These are phyloP conservation scores for Aspergillus campestris DNA, from an alignment of 495 filamentous ascomycete species.

Conservation along the genomic window DNA sequence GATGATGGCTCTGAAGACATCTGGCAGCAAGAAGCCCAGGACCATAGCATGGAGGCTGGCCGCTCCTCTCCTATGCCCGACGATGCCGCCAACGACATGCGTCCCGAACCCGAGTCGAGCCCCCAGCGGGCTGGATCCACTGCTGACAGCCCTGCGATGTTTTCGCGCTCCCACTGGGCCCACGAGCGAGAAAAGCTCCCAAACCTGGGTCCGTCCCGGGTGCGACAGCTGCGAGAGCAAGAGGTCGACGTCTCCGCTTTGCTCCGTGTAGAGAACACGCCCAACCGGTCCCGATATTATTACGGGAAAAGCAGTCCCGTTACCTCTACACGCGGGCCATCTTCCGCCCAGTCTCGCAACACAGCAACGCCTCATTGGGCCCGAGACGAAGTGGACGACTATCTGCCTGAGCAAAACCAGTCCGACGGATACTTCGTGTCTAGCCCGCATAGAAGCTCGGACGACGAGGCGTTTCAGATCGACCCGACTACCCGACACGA, in stretches of 20 bases:
- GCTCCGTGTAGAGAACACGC: constrained; percentile 28
- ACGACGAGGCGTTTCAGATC: constrained; percentile 17
- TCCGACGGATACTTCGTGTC: constrained; percentile 12
- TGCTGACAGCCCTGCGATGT: constrained; percentile 8
- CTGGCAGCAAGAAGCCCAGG: constrained; percentile 38
- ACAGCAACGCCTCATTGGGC: constrained; percentile 1
- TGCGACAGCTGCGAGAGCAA: constrained; percentile 30
- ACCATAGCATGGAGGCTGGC: constrained; percentile 23
- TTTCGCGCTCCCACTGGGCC: constrained; percentile 26
- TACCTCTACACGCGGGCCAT: constrained; percentile 12
- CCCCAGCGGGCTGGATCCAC: constrained; percentile 9
- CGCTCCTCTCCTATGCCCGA: constrained; percentile 10
- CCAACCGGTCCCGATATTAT: constrained; percentile 35
- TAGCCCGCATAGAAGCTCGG: constrained; percentile 18
- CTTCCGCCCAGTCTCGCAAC: constrained; percentile 9
- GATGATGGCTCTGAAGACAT: constrained; percentile 34
- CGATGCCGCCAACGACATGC: constrained; percentile 6
- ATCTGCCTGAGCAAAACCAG: constrained; percentile 2
- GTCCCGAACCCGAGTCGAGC: constrained; percentile 4
- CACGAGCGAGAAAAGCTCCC: constrained; percentile 20
- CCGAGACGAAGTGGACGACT: not conserved
- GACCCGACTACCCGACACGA: constrained; percentile 18
- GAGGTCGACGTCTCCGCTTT: constrained; percentile 31
- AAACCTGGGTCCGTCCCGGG: constrained; percentile 26
- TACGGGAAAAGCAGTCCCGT: constrained; percentile 31